phyloP scores from a whole-genome alignment of 1,284 basidiomycete genomes.

The Somion occarium region DNA sequence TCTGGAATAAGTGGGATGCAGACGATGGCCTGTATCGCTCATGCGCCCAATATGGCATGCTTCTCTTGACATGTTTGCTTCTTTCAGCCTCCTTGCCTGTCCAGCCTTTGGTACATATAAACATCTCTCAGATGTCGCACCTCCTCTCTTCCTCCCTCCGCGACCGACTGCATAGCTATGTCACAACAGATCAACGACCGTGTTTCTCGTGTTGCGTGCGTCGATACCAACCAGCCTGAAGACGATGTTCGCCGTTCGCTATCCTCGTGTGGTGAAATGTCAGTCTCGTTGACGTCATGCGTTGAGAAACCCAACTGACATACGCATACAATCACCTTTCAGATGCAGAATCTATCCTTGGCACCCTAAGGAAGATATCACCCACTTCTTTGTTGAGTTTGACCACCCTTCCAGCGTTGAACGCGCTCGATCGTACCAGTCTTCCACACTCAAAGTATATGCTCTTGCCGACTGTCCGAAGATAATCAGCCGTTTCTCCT shows the following conservation, averaged over 20 bases:
- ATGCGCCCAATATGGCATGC: too few species aligned
- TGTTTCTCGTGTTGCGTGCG: constrained; percentile 22
- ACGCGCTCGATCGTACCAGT: not conserved
- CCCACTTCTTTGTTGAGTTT: constrained; percentile 18
- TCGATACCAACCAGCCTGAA: constrained; percentile 24
- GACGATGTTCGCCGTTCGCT: constrained; percentile 27
- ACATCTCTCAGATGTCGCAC: not conserved
- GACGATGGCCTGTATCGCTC: too few species aligned
- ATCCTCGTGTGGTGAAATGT: constrained; percentile 34
- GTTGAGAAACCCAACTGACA: not conserved
- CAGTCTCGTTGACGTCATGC: constrained; percentile 11
- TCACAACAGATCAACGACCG: constrained; percentile 11
- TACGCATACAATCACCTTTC: constrained; percentile 2
- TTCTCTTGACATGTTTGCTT: too few species aligned
- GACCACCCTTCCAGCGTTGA: not conserved
- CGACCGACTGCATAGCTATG: not conserved
- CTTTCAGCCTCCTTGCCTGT: too few species aligned
- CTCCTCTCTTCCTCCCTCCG: not conserved
- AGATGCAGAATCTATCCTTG: constrained; percentile 19
- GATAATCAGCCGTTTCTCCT: not conserved
- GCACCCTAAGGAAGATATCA: constrained; percentile 7
- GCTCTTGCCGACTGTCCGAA: not conserved
- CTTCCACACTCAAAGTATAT: not conserved
- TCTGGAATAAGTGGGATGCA: too few species aligned
- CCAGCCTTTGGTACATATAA: too few species aligned